Evolutionary conservation across 345 rosid genomes (phyloP).

Genomic region (Noccaea bulbosa): DNA sequence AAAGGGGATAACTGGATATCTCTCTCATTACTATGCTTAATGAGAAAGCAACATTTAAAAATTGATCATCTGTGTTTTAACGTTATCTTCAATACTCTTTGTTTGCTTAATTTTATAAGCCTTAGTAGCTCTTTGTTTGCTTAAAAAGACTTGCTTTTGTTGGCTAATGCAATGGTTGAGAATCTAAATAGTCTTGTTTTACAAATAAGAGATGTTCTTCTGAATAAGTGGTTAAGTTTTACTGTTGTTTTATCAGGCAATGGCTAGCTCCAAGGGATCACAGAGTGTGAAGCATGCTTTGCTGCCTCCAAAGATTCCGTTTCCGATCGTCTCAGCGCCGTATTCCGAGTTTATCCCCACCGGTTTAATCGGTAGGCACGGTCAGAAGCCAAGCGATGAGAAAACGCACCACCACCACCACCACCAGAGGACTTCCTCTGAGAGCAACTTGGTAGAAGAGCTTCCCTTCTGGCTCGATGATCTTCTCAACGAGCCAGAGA

Average conservation of each 20-base stretch:
- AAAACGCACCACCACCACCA: constrained; percentile 73
- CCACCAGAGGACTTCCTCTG: constrained; percentile 94
- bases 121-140: background rate
- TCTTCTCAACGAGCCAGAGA: constrained; percentile 96
- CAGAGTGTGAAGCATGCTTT: constrained; percentile 69
- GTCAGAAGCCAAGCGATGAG: constrained; percentile 70
- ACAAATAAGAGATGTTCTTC: constrained; percentile 7
- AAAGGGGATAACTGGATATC: too few species aligned
- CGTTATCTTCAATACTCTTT: too few species aligned
- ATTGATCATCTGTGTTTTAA: too few species aligned
- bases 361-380: constrained; percentile 62
- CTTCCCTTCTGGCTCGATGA: constrained; percentile 99
- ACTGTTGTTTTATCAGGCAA: constrained; percentile 41
- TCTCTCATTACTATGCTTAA: background rate
- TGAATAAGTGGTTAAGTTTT: background rate
- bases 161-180: constrained; percentile 2
- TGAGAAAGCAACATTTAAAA: too few species aligned
- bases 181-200: background rate
- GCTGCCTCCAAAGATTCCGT: constrained; percentile 95
- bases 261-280: constrained; percentile 84
- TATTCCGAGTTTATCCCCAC: constrained; percentile 67
- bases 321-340: constrained; percentile 69
- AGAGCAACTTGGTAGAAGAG: constrained; percentile 78
- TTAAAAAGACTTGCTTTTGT: background rate
- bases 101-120: background rate